Conservation (phyloP, 768 basidiomycete species). For the Aureoboletus auriporus region DNA sequence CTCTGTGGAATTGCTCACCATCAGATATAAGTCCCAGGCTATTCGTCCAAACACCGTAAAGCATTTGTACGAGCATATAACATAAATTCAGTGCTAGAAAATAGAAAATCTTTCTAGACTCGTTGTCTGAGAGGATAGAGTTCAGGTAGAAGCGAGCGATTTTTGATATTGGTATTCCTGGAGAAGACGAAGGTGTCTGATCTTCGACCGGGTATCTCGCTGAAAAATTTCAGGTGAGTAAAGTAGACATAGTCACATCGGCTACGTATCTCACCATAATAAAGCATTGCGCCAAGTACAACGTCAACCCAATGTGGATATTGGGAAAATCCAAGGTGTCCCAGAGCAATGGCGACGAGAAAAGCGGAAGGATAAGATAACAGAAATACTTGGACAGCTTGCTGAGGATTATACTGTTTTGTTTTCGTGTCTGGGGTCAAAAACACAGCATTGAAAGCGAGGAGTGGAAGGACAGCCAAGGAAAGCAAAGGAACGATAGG, state of each 20-base stretch:
- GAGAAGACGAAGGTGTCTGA: constrained; percentile 38
- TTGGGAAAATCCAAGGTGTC: constrained; percentile 61
- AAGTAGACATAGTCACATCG: not conserved
- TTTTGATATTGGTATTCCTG: constrained; percentile 52
- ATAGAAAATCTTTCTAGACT: constrained; percentile 95
- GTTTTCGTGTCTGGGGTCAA: constrained; percentile 48
- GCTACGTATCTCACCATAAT: constrained; percentile 48
- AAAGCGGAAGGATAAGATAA: constrained; percentile 55
- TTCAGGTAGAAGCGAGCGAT: constrained; percentile 73
- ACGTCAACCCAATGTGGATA: constrained; percentile 56
- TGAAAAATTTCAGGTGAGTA: constrained; percentile 21
- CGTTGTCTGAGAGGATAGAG: constrained; percentile 84
- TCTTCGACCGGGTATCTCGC: constrained; percentile 51
- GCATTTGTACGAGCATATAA: constrained; percentile 97
- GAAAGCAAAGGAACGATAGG: constrained; percentile 55
- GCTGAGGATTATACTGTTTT: constrained; percentile 44
- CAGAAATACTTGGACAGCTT: constrained; percentile 53
- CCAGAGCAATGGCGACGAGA: constrained; percentile 48
- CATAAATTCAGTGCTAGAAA: constrained; percentile 92
- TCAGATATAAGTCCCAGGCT: constrained; percentile 95
- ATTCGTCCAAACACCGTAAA: constrained; percentile 97
- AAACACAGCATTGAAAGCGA: constrained; percentile 62
- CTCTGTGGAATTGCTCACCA: constrained; percentile 47
- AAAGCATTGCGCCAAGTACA: constrained; percentile 53
- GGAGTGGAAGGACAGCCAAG: constrained; percentile 54